Base-by-base conservation (phyloP, 805 yeast genomes). In the Wickerhamiella azyma region DNA sequence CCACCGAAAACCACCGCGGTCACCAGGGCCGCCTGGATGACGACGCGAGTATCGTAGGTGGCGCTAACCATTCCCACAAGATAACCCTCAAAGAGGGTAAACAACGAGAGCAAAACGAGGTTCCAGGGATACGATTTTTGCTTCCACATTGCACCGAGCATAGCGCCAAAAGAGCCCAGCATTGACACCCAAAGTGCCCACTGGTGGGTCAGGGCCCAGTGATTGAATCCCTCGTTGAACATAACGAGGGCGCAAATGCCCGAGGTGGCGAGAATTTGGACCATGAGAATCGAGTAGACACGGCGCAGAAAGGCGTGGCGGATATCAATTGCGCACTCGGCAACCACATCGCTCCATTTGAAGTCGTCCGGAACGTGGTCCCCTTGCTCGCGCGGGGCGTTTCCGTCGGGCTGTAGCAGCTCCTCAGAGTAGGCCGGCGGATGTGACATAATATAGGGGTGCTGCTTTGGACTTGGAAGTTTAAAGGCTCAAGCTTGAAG, bases 261-360 rank as follows among this genome's bases (percentile, higher is more conserved):
- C 18, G 79, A 69, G 0, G 94, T 84, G 26, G 68, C 63, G 26
- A 77, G 59, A 32, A 85, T 59, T 62, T 85, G 96, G 5, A 71
- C 63, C 10, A 77, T 61, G 42, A 85, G 68, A 40, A 86, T 69
- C 5, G 85, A 67, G 62, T 85, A 86, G 8, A 85, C 96, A 58
- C 81, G 82, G 49, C 86, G 72, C 53, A 83, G 66, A 55, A 85
- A 85, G 60, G 77, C 71, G 52, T 80, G 82, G 54, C 95, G 75
- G 35, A 85, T 69, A 13, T 81, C 76, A 43, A 83, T 65, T 48
- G 81, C 83, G 63, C 94, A 84, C 28, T 81, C 77, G 3, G 85
- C 75, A 19, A 85, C 94, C 44, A 74, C 72, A 6, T 81, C 81
- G 30, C 81, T 75, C 62, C 79, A 84, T 60, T 85, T 85, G 74